These are phyloP conservation scores for Ogataea nitratoaversa DNA, from an alignment of 805 yeast genomes.

Conservation along the genomic window DNA sequence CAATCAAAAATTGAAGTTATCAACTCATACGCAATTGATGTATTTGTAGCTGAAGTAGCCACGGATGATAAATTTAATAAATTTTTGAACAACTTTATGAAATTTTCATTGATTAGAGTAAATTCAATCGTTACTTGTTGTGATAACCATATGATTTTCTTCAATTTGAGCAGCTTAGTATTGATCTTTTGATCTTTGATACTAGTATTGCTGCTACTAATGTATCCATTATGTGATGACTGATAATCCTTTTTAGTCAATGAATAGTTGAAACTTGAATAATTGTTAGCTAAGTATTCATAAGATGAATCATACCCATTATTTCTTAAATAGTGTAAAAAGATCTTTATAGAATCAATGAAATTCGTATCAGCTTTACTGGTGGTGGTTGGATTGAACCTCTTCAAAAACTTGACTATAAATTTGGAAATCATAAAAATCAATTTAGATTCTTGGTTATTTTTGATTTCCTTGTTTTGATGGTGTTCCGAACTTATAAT, in stretches of 20 bases:
- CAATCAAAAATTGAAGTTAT: conserved; percentile 26
- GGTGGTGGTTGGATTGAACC: conserved; percentile 1
- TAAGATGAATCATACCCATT: conserved; percentile 13
- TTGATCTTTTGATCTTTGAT: conserved; percentile 9
- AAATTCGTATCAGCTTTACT: conserved; percentile 14
- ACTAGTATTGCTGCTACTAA: conserved; percentile 4
- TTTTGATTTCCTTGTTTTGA: no score
- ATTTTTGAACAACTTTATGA: conserved; percentile 25
- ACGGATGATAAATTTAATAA: conserved; percentile 27
- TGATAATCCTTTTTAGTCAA: conserved; percentile 18
- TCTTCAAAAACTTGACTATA: conserved; percentile 15
- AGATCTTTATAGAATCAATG: conserved; percentile 13
- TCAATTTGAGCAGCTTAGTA: conserved; percentile 21
- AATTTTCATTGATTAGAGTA: conserved; percentile 20
- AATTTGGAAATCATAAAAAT: conserved; percentile 22
- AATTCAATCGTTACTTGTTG: conserved; percentile 26
- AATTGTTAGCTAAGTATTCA: conserved; percentile 13
- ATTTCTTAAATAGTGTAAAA: conserved; percentile 11
- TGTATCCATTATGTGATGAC: conserved; percentile 5
- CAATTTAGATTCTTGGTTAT: conserved; percentile 13
- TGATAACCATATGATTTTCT: conserved; percentile 30
- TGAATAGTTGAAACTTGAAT: conserved; percentile 14
- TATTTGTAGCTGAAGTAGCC: conserved; percentile 27
- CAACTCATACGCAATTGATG: conserved; percentile 28
- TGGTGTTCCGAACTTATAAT: no score